These are phyloP conservation scores for Yarrowia alimentaria DNA, from an alignment of 805 yeast genomes.

Conservation along the genomic window DNA sequence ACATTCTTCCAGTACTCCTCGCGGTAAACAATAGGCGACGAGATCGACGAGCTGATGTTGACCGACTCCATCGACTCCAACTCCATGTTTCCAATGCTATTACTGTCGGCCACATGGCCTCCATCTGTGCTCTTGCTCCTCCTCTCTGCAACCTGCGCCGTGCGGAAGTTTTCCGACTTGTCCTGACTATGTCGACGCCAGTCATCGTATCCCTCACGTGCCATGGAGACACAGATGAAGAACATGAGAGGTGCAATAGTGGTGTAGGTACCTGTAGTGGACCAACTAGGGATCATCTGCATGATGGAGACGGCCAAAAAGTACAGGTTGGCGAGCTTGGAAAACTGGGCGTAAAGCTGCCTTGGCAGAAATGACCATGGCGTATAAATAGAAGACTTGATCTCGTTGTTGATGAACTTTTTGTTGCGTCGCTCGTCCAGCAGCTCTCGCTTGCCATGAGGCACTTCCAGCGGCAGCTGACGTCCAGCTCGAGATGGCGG, in stretches of 20 bases:
- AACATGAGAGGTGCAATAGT: conserved; percentile 86
- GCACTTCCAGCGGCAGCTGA: conserved; percentile 61
- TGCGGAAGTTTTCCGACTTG: conserved; percentile 71
- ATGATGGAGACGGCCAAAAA: conserved; percentile 85
- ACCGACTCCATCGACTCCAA: conserved; percentile 2
- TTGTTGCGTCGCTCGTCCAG: conserved; percentile 67
- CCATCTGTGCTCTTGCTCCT: neutral
- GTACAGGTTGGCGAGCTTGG: conserved; percentile 87
- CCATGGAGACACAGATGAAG: conserved; percentile 84
- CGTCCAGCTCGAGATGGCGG: conserved; percentile 70
- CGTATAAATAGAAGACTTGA: conserved; percentile 86
- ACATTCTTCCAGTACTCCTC: conserved; percentile 67
- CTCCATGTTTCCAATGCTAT: conserved; percentile 3
- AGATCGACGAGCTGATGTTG: neutral
- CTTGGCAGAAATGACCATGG: conserved; percentile 79
- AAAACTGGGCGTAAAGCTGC: conserved; percentile 86
- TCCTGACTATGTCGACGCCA: conserved; percentile 83
- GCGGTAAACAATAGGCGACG: conserved; percentile 37
- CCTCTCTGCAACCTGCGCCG: conserved; percentile 44
- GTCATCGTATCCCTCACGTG: conserved; percentile 93
- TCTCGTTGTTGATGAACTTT: conserved; percentile 63
- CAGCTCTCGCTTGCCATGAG: conserved; percentile 44
- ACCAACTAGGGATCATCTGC: conserved; percentile 96
- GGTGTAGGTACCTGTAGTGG: conserved; percentile 93
- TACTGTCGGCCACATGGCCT: neutral